Conservation (phyloP, 1,284 basidiomycete genomes). For the Cutaneotrichosporon daszewskae region DNA sequence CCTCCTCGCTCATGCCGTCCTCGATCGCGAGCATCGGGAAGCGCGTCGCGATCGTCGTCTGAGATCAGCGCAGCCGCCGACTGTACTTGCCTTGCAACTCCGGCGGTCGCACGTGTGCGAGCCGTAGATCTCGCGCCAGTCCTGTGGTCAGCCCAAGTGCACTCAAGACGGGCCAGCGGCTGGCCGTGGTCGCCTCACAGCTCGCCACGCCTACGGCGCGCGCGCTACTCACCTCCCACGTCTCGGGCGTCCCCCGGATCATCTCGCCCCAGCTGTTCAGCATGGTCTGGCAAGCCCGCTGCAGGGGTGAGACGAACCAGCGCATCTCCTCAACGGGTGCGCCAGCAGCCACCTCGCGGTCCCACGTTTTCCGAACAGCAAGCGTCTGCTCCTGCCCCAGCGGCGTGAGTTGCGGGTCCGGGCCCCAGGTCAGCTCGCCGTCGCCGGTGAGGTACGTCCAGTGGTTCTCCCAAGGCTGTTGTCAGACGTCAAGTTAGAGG, state of each 20-base stretch:
- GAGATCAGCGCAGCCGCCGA: too few relatives aligned
- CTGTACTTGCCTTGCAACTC: too few relatives aligned
- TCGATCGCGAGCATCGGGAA: conserved; percentile 66
- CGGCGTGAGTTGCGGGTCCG: conserved; percentile 68
- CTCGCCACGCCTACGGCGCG: not conserved
- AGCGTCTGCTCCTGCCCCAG: conserved; percentile 62
- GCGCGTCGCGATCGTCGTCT: conserved; percentile 51
- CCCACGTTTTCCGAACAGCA: conserved; percentile 56
- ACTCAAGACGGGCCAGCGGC: too few relatives aligned
- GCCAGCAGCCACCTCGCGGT: conserved; percentile 52
- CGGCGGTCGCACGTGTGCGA: conserved; percentile 45
- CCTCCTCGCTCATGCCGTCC: conserved; percentile 62
- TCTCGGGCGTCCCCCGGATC: conserved; percentile 30
- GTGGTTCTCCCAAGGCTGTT: conserved; percentile 50
- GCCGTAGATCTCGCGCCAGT: conserved; percentile 45
- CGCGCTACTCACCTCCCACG: conserved; percentile 35
- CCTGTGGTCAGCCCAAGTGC: conserved; percentile 20
- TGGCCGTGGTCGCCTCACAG: not conserved
- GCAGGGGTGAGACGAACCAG: conserved; percentile 67
- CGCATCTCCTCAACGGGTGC: conserved; percentile 57
- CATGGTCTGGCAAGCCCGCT: conserved; percentile 64
- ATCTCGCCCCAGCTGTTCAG: conserved; percentile 58
- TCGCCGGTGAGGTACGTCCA: conserved; percentile 69
- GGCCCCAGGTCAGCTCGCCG: conserved; percentile 69
- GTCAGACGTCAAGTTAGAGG: conserved; percentile 1